Conservation (phyloP, 73 alveolate genomes). For the Uronychia binucleata region DNA sequence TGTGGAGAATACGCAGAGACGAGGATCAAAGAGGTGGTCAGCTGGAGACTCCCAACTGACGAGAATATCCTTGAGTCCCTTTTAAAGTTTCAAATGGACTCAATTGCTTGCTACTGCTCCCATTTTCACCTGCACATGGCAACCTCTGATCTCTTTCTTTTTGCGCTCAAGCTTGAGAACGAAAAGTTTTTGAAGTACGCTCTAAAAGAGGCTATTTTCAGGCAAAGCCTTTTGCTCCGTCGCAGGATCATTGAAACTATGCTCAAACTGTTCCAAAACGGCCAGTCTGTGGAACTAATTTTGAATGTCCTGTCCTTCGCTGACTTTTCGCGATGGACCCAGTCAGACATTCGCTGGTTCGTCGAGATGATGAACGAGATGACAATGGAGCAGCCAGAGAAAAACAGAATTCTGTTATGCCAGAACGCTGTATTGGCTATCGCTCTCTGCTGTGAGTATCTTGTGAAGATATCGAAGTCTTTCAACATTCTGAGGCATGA, state of each 20-base stretch:
- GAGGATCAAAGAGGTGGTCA: conserved; percentile 44
- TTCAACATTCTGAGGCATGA: conserved; percentile 47
- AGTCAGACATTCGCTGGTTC: conserved; percentile 8
- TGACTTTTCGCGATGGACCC: conserved; percentile 41
- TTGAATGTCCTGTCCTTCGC: conserved; percentile 33
- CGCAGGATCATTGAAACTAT: conserved; percentile 8
- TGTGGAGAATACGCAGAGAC: conserved; percentile 46
- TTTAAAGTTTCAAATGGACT: conserved; percentile 35
- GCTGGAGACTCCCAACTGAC: conserved; percentile 43
- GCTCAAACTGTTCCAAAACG: conserved; percentile 18
- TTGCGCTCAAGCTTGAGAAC: conserved; percentile 23
- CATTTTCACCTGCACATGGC: background rate
- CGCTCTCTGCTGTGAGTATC: conserved; percentile 41
- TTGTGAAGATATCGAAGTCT: conserved; percentile 23
- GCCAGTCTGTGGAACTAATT: conserved; percentile 23
- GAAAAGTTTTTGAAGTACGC: conserved; percentile 46
- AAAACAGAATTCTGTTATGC: conserved; percentile 38
- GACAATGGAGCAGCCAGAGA: conserved; percentile 19
- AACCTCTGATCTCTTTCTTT: conserved; percentile 10
- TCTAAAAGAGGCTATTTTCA: conserved; percentile 19
- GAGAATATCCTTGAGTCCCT: conserved; percentile 54
- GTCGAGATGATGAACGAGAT: conserved; percentile 41
- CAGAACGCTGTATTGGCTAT: conserved; percentile 48
- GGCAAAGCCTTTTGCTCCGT: background rate
- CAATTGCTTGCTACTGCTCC: conserved; percentile 19